Percentiles rank a stretch among this genome's conserved stretches.
These are phyloP conservation scores for Homolaphlyctis polyrhiza DNA, from an alignment of 371 early-diverging fungal species.

Conservation along the genomic window DNA sequence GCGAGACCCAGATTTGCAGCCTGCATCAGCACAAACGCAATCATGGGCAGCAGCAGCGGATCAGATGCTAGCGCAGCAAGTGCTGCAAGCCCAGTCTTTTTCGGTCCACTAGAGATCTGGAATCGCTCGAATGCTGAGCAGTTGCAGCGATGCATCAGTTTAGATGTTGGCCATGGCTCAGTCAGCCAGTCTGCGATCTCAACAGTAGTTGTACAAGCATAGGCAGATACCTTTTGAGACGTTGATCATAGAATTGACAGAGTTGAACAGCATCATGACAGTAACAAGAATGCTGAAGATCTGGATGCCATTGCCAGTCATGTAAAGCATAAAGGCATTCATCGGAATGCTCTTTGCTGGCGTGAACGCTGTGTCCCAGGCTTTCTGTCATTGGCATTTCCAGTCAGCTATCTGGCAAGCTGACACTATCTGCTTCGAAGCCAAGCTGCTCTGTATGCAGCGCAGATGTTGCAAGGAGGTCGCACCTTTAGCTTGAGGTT, in stretches of 20 bases:
- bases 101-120: constrained; percentile 39
- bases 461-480: background rate
- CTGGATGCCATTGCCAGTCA: constrained; percentile 93
- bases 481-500: constrained; percentile 6
- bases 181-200: background rate
- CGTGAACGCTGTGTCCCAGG: constrained; percentile 91
- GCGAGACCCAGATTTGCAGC: constrained; percentile 76
- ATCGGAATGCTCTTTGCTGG: constrained; percentile 92
- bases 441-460: background rate
- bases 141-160: constrained; percentile 7
- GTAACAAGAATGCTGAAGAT: constrained; percentile 94
- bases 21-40: constrained; percentile 74
- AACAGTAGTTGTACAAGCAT: background rate
- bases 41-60: constrained; percentile 67
- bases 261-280: constrained; percentile 89
- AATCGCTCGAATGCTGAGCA: constrained; percentile 62
- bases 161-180: no score
- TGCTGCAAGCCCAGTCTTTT: constrained; percentile 8
- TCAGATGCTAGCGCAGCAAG: constrained; percentile 6
- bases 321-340: constrained; percentile 97
- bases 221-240: constrained; percentile 29
- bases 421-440: background rate
- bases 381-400: constrained; percentile 64
- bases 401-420: background rate
- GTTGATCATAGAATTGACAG: constrained; percentile 71